These are phyloP conservation scores for Psilocybe subaeruginosa DNA, from an alignment of 768 basidiomycete genomes.

Conservation along the genomic window DNA sequence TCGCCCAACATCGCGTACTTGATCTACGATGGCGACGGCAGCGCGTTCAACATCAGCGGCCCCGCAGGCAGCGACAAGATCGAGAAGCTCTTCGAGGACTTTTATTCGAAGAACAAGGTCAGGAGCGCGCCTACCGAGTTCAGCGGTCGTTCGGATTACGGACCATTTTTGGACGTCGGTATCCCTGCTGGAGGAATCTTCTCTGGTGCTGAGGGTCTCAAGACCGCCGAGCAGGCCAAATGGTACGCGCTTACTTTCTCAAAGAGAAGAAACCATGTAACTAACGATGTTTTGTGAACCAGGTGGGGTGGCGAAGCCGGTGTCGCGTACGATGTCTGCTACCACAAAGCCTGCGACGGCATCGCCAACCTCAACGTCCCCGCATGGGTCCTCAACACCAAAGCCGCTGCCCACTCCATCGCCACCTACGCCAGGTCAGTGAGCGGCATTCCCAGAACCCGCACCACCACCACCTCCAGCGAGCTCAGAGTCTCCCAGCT, in stretches of 20 bases:
- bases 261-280: not conserved
- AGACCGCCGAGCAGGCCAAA: constrained; percentile 27
- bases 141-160: constrained; percentile 32
- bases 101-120: constrained; percentile 21
- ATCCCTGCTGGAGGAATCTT: constrained; percentile 34
- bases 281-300: not conserved
- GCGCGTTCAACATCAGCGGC: constrained; percentile 28
- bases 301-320: constrained; percentile 33
- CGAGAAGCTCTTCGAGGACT: constrained; percentile 31
- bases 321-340: constrained; percentile 31
- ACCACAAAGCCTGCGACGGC: constrained; percentile 31
- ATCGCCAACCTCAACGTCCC: constrained; percentile 28
- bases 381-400: constrained; percentile 26
- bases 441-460: constrained; percentile 23
- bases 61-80: constrained; percentile 33
- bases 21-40: constrained; percentile 34
- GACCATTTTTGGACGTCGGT: constrained; percentile 32
- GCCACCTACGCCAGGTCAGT: constrained; percentile 30
- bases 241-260: constrained; percentile 15
- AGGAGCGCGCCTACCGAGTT: constrained; percentile 28
- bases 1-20: constrained; percentile 32
- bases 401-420: constrained; percentile 27
- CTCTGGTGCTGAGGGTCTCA: constrained; percentile 32
- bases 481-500: constrained; percentile 11
- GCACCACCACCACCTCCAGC: not conserved